Evolutionary conservation across 768 basidiomycete species (phyloP).

Genomic region (Myochromella boudieri): DNA sequence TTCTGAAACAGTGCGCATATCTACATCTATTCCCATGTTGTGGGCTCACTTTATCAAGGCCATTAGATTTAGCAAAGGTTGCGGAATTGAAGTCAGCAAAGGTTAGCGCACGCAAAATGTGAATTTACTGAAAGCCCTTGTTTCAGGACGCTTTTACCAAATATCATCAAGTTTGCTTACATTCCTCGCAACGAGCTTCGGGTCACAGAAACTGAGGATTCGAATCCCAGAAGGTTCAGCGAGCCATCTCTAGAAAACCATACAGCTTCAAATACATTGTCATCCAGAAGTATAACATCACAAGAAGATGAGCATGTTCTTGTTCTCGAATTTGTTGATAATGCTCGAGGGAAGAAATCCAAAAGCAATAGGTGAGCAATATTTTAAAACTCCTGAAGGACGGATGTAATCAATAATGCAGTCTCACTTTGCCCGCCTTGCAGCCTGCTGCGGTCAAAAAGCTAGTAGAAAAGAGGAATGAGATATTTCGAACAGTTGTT

Average conservation of each 20-base stretch:
- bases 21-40: neutral
- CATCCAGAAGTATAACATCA: constrained; percentile 19
- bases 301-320: constrained; percentile 39
- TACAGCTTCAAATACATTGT: constrained; percentile 22
- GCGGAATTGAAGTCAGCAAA: constrained; percentile 77
- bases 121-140: neutral
- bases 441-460: constrained; percentile 63
- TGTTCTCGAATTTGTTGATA: constrained; percentile 43
- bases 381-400: neutral
- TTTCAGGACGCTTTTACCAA: constrained; percentile 74
- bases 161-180: constrained; percentile 81
- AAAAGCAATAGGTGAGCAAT: constrained; percentile 27
- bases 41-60: constrained; percentile 40
- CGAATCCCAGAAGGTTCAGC: constrained; percentile 19
- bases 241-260: constrained; percentile 43
- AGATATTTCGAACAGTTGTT: constrained; percentile 61
- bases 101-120: neutral
- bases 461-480: constrained; percentile 70
- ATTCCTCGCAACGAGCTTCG: constrained; percentile 63
- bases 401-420: neutral
- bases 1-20: constrained; percentile 66
- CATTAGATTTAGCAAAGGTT: constrained; percentile 73
- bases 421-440: constrained; percentile 34
- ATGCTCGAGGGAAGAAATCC: constrained; percentile 32
- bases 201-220: constrained; percentile 41